Evolutionary conservation across 352 stramenopile species (phyloP).

Genomic region (Phytophthora tentaculata): DNA sequence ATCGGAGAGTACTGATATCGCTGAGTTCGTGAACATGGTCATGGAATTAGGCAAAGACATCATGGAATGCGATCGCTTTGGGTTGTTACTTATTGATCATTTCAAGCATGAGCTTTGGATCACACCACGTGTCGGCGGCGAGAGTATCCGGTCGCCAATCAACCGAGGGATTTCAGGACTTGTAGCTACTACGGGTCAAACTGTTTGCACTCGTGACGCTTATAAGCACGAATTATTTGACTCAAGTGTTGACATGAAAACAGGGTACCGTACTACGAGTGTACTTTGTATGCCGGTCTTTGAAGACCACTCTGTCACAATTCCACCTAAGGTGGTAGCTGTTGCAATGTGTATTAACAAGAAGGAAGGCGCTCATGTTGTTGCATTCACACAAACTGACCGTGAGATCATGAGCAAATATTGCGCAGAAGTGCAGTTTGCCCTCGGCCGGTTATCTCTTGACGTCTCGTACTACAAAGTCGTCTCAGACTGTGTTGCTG

Average conservation of each 20-base stretch:
- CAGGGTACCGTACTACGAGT: conserved; percentile 77
- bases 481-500: conserved; percentile 49
- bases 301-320: conserved; percentile 59
- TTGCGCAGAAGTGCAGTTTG: conserved; percentile 71
- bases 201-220: conserved; percentile 64
- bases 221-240: conserved; percentile 83
- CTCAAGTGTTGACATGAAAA: conserved; percentile 70
- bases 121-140: conserved; percentile 53
- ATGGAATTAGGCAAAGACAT: conserved; percentile 80
- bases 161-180: conserved; percentile 74
- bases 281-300: conserved; percentile 79
- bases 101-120: conserved; percentile 86
- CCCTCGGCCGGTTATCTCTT: conserved; percentile 65
- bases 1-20: conserved; percentile 62
- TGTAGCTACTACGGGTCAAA: conserved; percentile 64
- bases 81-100: conserved; percentile 72
- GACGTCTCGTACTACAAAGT: conserved; percentile 87
- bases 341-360: conserved; percentile 93
- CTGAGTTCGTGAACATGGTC: conserved; percentile 69
- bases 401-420: conserved; percentile 66
- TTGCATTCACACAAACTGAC: conserved; percentile 69
- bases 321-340: conserved; percentile 60
- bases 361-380: conserved; percentile 68
- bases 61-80: conserved; percentile 79
- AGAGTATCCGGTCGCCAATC: conserved; percentile 67